Evolutionary conservation across 148 eudicot species (phyloP).

Genomic region (Talinum fruticosum): DNA sequence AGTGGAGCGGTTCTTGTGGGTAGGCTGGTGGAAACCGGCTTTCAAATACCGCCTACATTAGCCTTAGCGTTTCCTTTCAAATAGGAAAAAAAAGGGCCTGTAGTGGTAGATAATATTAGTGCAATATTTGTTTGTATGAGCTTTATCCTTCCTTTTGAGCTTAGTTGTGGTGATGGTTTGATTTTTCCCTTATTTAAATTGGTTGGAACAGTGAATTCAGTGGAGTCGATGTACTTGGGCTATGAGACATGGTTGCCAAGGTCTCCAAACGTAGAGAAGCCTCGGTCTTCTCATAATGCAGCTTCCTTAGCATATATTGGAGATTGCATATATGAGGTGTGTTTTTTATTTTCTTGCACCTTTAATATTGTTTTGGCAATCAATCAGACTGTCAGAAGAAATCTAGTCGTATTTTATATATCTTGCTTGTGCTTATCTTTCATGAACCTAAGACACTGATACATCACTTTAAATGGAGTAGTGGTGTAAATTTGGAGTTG

Average conservation of each 20-base stretch:
- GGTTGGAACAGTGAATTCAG: conserved; percentile 27
- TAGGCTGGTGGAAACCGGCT: no score
- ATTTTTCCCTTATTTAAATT: neutral
- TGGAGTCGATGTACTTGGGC: conserved; percentile 54
- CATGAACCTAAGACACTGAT: neutral
- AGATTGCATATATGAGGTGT: conserved; percentile 81
- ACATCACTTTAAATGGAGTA: neutral
- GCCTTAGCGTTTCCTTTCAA: no score
- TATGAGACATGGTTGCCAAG: conserved; percentile 76
- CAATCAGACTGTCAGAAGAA: neutral
- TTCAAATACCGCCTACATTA: no score
- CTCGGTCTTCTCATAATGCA: conserved; percentile 76
- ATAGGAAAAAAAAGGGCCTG: no score
- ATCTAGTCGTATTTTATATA: neutral
- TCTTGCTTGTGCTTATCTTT: neutral
- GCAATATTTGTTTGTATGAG: neutral
- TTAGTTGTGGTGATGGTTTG: neutral
- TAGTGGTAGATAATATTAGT: neutral
- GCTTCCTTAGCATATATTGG: conserved; percentile 84
- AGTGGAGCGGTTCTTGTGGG: no score
- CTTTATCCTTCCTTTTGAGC: neutral
- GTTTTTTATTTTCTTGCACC: neutral
- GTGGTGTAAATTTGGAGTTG: neutral
- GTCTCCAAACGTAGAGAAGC: conserved; percentile 74
- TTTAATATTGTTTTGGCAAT: neutral